A percentile compares a stretch with the other conserved stretches of the same genome.
phyloP scores from a whole-genome alignment of 2,329 filamentous ascomycete species.

The Venturia effusa region DNA sequence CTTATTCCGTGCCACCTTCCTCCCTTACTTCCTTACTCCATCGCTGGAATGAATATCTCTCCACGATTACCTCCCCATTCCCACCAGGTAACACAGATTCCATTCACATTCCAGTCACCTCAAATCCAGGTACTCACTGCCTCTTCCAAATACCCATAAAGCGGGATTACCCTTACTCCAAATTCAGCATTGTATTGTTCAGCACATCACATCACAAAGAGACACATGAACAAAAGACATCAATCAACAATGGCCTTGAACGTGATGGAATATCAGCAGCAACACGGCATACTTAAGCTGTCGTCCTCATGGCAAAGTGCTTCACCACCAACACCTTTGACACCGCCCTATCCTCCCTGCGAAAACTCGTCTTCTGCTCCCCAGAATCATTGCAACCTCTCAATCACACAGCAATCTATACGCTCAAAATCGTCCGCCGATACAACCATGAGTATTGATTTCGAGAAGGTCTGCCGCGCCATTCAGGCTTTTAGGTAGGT shows the following conservation, averaged over 20 bases:
- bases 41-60: background rate
- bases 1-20: background rate
- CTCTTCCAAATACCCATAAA: background rate
- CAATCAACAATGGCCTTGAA: background rate
- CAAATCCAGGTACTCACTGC: background rate
- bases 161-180: background rate
- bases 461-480: background rate
- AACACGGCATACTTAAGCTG: background rate
- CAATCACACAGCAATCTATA: background rate
- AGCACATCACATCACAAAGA: background rate
- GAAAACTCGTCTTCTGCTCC: background rate
- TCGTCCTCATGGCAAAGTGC: background rate
- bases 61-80: background rate
- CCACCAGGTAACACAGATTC: background rate
- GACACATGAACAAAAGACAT: background rate
- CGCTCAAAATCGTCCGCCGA: background rate
- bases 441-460: background rate
- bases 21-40: no score
- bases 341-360: background rate
- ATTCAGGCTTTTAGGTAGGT: background rate
- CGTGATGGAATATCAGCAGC: background rate
- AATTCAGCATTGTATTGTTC: background rate
- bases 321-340: background rate
- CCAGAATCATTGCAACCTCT: no score
- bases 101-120: background rate